Evolutionary conservation across 768 basidiomycete genomes (phyloP).

Genomic region (Boletus pseudo-olivaceus): DNA sequence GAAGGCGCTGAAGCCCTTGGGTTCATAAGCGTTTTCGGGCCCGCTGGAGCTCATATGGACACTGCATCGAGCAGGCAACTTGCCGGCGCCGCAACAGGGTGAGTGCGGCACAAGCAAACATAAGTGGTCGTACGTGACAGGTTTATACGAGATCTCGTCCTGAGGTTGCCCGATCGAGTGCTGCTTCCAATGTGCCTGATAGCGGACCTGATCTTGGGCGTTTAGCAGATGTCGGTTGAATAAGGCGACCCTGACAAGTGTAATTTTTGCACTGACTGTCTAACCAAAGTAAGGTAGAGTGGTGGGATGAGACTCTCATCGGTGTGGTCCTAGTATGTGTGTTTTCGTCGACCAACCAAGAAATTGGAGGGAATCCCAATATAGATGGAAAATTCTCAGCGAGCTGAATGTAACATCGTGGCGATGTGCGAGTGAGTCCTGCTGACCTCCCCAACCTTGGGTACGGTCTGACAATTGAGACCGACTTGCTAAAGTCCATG

Average conservation of each 20-base stretch:
- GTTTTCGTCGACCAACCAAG: slow-evolving; percentile 18
- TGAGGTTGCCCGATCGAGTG: slow-evolving; percentile 25
- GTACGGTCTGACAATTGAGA: slow-evolving; percentile 12
- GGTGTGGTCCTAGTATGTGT: too few relatives aligned
- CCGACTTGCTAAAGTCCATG: slow-evolving; percentile 16
- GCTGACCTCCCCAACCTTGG: slow-evolving; percentile 7
- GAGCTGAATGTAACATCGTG: slow-evolving; percentile 14
- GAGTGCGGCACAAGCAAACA: slow-evolving; percentile 29
- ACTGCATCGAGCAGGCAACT: slow-evolving; percentile 24
- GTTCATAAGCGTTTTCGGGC: slow-evolving; percentile 36
- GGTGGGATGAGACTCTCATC: slow-evolving; percentile 15
- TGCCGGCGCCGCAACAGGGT: slow-evolving; percentile 33
- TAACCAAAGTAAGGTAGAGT: slow-evolving; percentile 33
- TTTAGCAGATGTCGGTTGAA: slow-evolving; percentile 12
- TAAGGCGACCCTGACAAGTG: slow-evolving; percentile 26
- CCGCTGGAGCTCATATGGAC: slow-evolving; percentile 29
- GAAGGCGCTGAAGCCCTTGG: slow-evolving; percentile 11
- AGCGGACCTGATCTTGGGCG: slow-evolving; percentile 28
- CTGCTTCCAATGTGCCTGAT: slow-evolving; percentile 29
- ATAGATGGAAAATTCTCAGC: slow-evolving; percentile 16
- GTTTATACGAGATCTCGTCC: slow-evolving; percentile 27
- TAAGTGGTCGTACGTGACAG: slow-evolving; percentile 24
- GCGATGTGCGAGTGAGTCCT: slow-evolving; percentile 19
- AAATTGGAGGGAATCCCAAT: slow-evolving; percentile 17
- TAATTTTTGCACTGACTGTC: slow-evolving; percentile 15